Evolutionary conservation across 2,329 filamentous ascomycete species (phyloP), one percentile per base, ranked within the genome.

Genomic region (Fusarium praegraminearum): DNA sequence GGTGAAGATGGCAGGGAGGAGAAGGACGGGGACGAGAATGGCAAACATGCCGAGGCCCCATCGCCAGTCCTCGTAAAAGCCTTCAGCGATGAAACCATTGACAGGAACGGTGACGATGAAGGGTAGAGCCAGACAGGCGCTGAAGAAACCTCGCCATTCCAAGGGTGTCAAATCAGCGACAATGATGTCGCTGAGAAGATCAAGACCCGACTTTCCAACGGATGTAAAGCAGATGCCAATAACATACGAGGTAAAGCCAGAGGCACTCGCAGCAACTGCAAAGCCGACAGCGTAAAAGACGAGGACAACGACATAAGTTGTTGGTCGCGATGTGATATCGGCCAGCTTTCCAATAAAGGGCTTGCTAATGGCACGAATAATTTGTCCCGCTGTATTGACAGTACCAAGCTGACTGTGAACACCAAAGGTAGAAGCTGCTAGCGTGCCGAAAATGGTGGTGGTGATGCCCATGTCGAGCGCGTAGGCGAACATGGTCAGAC

Each of bases 31-130:
- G 7, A 89, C 76, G 41, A 90, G 83, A 67, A 91, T 89, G 57
- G 86, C 83, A 76, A 88, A 91, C 75, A 85, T 85, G 53, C 88
- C 89, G 70, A 88, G 86, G 4, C 85, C 88, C 89, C 88, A 91
- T 46, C 88, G 83, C 87, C 87, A 90, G 43, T 81, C 69, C 26
- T 80, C 78, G 7, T 76, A 66, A 40, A 82, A 80, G 20, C 67
- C 78, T 8, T 82, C 77, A 6, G 76, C 76, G 20, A 84, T 83
- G 70, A 81, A 81, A 2, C 80, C 81, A 28, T 80, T 81, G 68
- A 83, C 65, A 22, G 78, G 79, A 0, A 79, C 76, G 0, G 80
- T 83, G 36, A 83, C 70, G 28, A 82, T 67, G 60, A 78, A 78
- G 1, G 76, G 76, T 1, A 76, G 15, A 5, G 72, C 69, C 15